Evolutionary conservation across 768 basidiomycete genomes (phyloP), one percentile per base, ranked within the genome.

Genomic region (Ramaria rubella): DNA sequence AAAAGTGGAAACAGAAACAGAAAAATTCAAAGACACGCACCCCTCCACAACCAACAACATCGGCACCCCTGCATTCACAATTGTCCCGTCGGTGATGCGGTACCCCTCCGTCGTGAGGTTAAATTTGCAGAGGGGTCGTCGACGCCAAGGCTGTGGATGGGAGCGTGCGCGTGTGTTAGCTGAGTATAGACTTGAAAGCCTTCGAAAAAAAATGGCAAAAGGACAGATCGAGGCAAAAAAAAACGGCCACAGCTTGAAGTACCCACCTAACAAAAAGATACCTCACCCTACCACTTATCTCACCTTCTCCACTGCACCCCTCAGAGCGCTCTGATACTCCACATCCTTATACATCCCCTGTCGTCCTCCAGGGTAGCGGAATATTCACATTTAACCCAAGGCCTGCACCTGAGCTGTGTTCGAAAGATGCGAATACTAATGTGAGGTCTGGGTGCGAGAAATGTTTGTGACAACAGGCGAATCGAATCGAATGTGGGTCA

Each of bases 31-130:
- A 36, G 2, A 31, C 33, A 42, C 66, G 23, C 45, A 72, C 70
- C 72, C 68, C 56, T 73, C 70, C 70, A 72, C 65, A 11, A 67
- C 61, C 52, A 72, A 72, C n/a, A 69, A 60, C 9, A 69, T 68
- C 5, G 60, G 61, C 33, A 57, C 57, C 14, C 33, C 36, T 2
- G 65, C 15, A 6, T 45, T 21, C 11, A 60, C 59, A 11, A 70
- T 63, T 8, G 61, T 21, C 31, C 38, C 36, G 12, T 69, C 68
- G 27, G 71, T 69, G 23, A 51, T 33, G 17, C 60, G 38, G 40
- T 72, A 72, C 9, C 63, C 68, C 7, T 50, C 51, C 11, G 42
- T 46, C 19, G 69, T 64, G 43, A 71, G 38, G n/a, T 57, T 52
- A 61, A 72, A 70, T 27, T 67, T 60, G 34, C 67, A 62, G 26